Evolutionary conservation across 352 stramenopile species (phyloP).

Genomic region (Globisporangium takayamanum): DNA sequence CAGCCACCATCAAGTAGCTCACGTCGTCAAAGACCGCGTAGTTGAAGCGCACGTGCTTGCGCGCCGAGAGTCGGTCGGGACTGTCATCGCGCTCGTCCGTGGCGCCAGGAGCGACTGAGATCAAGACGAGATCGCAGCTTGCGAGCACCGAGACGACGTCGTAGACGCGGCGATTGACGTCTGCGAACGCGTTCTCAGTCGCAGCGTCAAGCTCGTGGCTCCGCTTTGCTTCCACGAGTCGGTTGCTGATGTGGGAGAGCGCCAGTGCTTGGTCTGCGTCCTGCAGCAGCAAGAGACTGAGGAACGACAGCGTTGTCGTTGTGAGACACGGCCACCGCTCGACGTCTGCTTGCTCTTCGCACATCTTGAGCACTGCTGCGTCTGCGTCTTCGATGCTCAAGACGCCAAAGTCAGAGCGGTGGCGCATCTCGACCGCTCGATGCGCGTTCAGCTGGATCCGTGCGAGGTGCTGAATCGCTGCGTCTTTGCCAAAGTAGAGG

Average conservation of each 20-base stretch:
- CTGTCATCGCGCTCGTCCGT: conserved; percentile 14
- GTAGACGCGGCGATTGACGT: conserved; percentile 59
- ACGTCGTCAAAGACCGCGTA: conserved; percentile 35
- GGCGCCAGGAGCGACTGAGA: conserved; percentile 12
- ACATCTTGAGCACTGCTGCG: conserved; percentile 31
- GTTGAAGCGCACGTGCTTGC: conserved; percentile 56
- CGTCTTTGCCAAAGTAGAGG: conserved; percentile 47
- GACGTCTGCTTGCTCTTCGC: conserved; percentile 31
- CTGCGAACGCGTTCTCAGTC: conserved; percentile 18
- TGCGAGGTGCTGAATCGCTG: conserved; percentile 31
- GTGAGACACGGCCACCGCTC: conserved; percentile 54
- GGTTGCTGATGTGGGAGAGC: conserved; percentile 31
- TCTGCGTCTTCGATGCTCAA: conserved; percentile 34
- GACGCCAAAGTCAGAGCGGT: background rate
- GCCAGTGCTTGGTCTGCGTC: conserved; percentile 18
- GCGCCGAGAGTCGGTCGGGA: conserved; percentile 19
- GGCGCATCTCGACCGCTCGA: conserved; percentile 16
- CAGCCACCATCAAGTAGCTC: conserved; percentile 20
- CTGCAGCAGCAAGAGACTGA: conserved; percentile 49
- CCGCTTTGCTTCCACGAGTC: conserved; percentile 41
- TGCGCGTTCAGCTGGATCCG: conserved; percentile 23
- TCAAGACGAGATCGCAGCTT: conserved; percentile 42
- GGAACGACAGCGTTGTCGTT: conserved; percentile 44
- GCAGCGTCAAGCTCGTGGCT: conserved; percentile 13
- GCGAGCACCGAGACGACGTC: conserved; percentile 58